Evolutionary conservation across 306 rosid species (phyloP), one percentile per base, ranked within the genome.

Genomic region (Citrullus mucosospermus): DNA sequence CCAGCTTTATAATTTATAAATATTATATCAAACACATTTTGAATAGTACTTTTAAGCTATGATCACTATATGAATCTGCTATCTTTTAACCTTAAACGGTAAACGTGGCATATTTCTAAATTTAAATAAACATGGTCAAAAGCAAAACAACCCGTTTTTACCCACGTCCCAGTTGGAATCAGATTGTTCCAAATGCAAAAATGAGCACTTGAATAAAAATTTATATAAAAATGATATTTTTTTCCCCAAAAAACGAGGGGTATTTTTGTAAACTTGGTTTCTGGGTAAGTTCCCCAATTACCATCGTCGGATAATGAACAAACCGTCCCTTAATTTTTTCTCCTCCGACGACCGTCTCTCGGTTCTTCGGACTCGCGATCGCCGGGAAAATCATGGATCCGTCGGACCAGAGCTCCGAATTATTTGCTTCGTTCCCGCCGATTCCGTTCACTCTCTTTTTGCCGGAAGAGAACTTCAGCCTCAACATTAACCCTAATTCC

Each of bases 381-480:
- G 60, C 38, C 15, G 13, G 84, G 17, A 58, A 75, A 38, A 51
- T 51, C 15, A 88, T 88, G 92, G 77, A 88, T 72, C 85, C 84
- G 1, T 75, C 81, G 1, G 84, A 70, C 75, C 85, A 86, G 25
- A 54, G 48, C 17, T 85, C 87, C 4, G 90, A 85, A 22, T 86
- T 88, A 51, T 77, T 87, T 53, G 57, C 88, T 38, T 54, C 86
- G 12, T 84, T 84, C 82, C 88, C 91, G 53, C 83, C 92, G 6
- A 82, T 91, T 60, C 95, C 88, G 1, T 81, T 84, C 78, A 75
- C 87, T 56, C 81, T 80, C 51, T 81, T 48, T 30, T 56, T 77
- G 6, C 81, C 91, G 75, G 86, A 79, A 30, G 88, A 88, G 82
- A 85, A 75, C 8, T 72, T 72, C 39, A 72, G 77, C 83, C 84